Conservation (phyloP, 1,284 basidiomycete genomes). For the Naganishia sp. region DNA sequence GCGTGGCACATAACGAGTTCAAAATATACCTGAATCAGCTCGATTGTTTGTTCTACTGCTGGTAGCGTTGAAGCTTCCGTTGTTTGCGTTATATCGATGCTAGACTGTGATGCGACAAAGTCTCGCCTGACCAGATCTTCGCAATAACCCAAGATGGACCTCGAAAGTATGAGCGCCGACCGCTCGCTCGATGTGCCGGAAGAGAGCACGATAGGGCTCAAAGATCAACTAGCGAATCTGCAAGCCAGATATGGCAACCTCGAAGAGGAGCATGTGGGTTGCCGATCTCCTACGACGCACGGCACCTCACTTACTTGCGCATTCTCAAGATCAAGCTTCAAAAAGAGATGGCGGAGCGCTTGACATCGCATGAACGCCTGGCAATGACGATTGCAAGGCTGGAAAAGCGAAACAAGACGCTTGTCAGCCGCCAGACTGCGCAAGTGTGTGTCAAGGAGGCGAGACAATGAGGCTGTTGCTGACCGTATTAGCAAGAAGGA, state of each 20-base stretch:
- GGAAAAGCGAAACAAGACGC: constrained; percentile 42
- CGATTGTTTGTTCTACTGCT: too few species aligned
- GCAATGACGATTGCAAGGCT: constrained; percentile 39
- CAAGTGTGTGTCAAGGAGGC: constrained; percentile 41
- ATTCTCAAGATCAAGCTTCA: constrained; percentile 17
- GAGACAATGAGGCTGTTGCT: too few species aligned
- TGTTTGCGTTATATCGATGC: too few species aligned
- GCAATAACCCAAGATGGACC: too few species aligned
- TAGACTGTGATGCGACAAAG: too few species aligned
- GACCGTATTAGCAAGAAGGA: constrained; percentile 40
- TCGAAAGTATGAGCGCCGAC: too few species aligned
- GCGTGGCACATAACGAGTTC: too few species aligned
- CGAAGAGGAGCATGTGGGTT: constrained; percentile 43
- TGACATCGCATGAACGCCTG: constrained; percentile 41
- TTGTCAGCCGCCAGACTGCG: constrained; percentile 43
- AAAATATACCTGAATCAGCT: too few species aligned
- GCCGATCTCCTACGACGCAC: too few species aligned
- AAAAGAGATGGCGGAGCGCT: constrained; percentile 5
- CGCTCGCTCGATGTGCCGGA: background rate
- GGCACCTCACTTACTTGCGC: background rate
- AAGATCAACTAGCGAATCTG: constrained; percentile 27
- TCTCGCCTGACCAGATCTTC: too few species aligned
- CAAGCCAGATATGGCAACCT: constrained; percentile 41
- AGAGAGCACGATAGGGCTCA: background rate
- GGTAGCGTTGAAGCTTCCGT: too few species aligned